A percentile compares a stretch with the other conserved stretches of the same genome.
Conservation (phyloP, 176 grass and related monocot genomes). For the Aegilops bicornis region DNA sequence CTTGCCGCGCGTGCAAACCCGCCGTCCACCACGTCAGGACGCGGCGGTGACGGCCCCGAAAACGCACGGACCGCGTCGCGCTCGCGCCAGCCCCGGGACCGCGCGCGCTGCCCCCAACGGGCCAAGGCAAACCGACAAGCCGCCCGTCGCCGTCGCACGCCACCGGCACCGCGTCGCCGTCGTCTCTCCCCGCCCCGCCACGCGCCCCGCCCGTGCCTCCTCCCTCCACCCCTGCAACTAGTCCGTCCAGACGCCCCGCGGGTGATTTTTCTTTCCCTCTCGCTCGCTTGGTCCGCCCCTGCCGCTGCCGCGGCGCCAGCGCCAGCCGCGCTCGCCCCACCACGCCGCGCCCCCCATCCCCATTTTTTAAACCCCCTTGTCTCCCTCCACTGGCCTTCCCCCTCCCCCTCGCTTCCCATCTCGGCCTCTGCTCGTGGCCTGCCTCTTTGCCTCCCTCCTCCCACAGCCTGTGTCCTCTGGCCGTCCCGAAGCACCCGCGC, state of each 20-base stretch:
- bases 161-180: not conserved
- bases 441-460: not conserved
- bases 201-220: not conserved
- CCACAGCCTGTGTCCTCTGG: not conserved
- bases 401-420: not conserved
- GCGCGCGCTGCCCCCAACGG: not conserved
- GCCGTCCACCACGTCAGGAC: not conserved
- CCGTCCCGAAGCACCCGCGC: not conserved
- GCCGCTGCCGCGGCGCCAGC: slow-evolving; percentile 20
- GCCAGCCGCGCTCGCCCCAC: slow-evolving; percentile 18
- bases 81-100: not conserved
- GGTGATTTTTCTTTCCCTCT: not conserved
- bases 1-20: not conserved
- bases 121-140: not conserved
- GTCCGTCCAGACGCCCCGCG: not conserved
- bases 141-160: not conserved
- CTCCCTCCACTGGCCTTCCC: slow-evolving; percentile 22
- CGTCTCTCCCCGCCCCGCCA: not conserved
- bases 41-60: not conserved
- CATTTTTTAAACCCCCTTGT: slow-evolving; percentile 40
- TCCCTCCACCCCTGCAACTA: not conserved
- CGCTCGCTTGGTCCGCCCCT: not conserved
- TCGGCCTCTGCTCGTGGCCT: not conserved
- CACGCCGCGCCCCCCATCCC: not conserved
- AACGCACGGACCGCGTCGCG: not conserved